Percentiles rank a stretch among this genome's conserved stretches.
Conservation (phyloP, 305 asterid species). For the Andrographis paniculata region DNA sequence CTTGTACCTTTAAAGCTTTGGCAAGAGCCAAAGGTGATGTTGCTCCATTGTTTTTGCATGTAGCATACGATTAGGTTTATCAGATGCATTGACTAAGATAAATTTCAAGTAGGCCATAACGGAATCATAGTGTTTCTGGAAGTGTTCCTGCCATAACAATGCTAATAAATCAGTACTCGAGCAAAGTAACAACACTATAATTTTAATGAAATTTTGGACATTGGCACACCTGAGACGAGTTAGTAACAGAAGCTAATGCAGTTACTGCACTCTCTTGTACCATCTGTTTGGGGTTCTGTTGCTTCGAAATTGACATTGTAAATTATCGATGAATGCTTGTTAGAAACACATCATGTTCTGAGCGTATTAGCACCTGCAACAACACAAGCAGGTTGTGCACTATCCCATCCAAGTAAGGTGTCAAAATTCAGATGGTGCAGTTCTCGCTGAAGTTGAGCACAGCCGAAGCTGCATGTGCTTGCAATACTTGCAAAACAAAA, state of each 20-base stretch:
- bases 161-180: slow-evolving; percentile 11
- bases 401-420: slow-evolving; percentile 86
- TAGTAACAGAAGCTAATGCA: slow-evolving; percentile 97
- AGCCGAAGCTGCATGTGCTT: slow-evolving; percentile 99
- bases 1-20: slow-evolving; percentile 91
- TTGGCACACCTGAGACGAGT: slow-evolving; percentile 80
- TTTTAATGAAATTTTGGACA: slow-evolving; percentile 9
- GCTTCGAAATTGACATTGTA: slow-evolving; percentile 4
- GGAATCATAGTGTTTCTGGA: slow-evolving; percentile 78
- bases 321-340: slow-evolving; percentile 5
- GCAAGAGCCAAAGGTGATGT: slow-evolving; percentile 89
- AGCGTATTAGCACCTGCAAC: slow-evolving; percentile 53
- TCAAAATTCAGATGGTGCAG: slow-evolving; percentile 90
- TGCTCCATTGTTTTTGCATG: slow-evolving; percentile 97
- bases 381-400: slow-evolving; percentile 84
- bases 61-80: slow-evolving; percentile 96
- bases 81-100: slow-evolving; percentile 75
- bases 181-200: slow-evolving; percentile 7
- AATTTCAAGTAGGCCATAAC: slow-evolving; percentile 89
- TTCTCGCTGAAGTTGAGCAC: slow-evolving; percentile 95
- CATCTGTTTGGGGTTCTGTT: slow-evolving; percentile 90
- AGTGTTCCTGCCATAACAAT: slow-evolving; percentile 46
- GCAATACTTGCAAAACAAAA: no score
- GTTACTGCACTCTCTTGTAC: slow-evolving; percentile 99
- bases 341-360: slow-evolving; percentile 3